Conservation (phyloP, 108 stramenopile species). For the Pseudonitzschia multistriata region DNA sequence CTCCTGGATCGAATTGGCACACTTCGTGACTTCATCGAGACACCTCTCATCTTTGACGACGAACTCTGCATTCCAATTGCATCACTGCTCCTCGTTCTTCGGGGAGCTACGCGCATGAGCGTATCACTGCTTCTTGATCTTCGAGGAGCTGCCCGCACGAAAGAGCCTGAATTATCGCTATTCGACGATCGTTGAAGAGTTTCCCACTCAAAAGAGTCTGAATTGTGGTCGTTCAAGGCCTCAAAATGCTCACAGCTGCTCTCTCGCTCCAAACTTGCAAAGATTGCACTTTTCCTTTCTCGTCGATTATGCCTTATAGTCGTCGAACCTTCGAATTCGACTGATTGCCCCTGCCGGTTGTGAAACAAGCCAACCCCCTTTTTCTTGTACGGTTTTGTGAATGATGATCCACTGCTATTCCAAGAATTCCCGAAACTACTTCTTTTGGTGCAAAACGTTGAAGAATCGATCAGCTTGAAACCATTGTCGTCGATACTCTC, state of each 20-base stretch:
- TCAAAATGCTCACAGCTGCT: not conserved
- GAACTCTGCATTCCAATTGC: no score
- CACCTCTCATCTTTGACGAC: no score
- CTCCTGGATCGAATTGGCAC: no score
- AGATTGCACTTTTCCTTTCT: constrained; percentile 21
- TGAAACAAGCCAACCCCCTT: constrained; percentile 3
- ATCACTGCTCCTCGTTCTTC: no score
- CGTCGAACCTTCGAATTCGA: not conserved
- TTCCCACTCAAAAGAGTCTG: not conserved
- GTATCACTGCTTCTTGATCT: no score
- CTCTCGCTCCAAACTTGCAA: constrained; percentile 19
- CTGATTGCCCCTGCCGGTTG: not conserved
- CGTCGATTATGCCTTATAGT: constrained; percentile 1
- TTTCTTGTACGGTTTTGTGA: not conserved
- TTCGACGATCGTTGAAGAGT: no score
- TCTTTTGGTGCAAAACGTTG: not conserved
- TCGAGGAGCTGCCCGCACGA: no score
- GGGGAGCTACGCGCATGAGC: no score
- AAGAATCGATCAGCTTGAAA: not conserved
- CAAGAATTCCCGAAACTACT: not conserved
- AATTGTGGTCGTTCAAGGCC: not conserved
- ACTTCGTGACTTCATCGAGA: no score
- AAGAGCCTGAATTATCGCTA: no score
- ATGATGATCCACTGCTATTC: not conserved
- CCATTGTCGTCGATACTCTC: not conserved